Base-by-base conservation (phyloP, 352 stramenopile species). In the Globisporangium takayamanum region DNA sequence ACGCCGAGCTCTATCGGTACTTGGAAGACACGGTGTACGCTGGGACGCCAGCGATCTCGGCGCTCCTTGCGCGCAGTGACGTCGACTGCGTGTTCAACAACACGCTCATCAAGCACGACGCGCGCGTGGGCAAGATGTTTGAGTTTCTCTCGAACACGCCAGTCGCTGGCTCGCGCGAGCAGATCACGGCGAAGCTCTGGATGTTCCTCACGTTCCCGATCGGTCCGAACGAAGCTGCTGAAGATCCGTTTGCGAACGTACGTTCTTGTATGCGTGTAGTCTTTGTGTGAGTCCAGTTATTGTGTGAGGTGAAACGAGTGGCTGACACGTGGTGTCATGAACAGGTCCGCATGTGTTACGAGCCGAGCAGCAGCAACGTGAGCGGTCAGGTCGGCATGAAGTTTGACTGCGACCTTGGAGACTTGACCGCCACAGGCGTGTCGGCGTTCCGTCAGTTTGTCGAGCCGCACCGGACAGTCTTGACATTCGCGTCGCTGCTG, bases 41-140 rank as follows among this genome's bases (percentile, higher is more conserved):
- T 25, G 18, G 49, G 12, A 55, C 47, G 22, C 33, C 37, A 0
- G 30, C 25, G 3, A 42, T 56, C 10, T 30, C 39, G 3, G 36
- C 42, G 37, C 20, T 44, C 15, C 14, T 62, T 26, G 39, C 26
- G 16, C 25, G 26, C 15, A 22, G 28, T 25, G 50, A 50, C 47
- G 36, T 47, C 33, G 44, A 37, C 37, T 55, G 47, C 39, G 56
- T 42, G 25, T 62, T 56, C 56, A 55, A 50, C 47, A 62, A 50
- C 37, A 51, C 36, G 47, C n/a, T 45, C 7, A 18, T 62, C 39
- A 42, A 62, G 10, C 48, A 62, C 16, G 48, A 62, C 16, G 20
- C 22, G 3, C 1, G 3, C 2, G 22, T 44, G 14, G 56, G 56
- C 15, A 54, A 56, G n/a, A 26, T 52, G 36, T 16, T 55, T 26